These are phyloP conservation scores for Drechslerella dactyloides DNA, from an alignment of 2,329 filamentous ascomycete genomes.

Conservation along the genomic window DNA sequence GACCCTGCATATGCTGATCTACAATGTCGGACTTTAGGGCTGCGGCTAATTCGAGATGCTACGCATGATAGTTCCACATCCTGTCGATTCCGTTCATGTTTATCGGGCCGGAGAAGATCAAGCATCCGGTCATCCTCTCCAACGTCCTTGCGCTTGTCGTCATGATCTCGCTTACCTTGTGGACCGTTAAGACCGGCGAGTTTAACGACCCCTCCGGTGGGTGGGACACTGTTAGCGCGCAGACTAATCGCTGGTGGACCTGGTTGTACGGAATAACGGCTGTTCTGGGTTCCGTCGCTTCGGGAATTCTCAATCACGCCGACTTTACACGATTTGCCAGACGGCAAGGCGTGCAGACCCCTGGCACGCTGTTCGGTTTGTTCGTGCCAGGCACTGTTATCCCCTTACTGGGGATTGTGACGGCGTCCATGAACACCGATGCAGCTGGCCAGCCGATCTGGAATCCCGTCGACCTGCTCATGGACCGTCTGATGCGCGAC, in stretches of 20 bases:
- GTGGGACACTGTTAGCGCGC: constrained; percentile 43
- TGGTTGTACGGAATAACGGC: constrained; percentile 59
- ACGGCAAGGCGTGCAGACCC: constrained; percentile 59
- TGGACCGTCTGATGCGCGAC: constrained; percentile 57
- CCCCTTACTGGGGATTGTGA: constrained; percentile 53
- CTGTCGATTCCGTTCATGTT: constrained; percentile 45
- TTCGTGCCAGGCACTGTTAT: constrained; percentile 51
- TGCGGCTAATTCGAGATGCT: constrained; percentile 7
- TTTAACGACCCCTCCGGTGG: constrained; percentile 45
- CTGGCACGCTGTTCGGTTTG: constrained; percentile 59
- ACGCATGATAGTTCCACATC: constrained; percentile 26
- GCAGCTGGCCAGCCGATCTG: constrained; percentile 55
- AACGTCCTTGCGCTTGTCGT: constrained; percentile 40
- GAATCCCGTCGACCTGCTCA: constrained; percentile 60
- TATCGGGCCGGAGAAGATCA: constrained; percentile 48
- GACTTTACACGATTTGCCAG: constrained; percentile 61
- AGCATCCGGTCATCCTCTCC: constrained; percentile 45
- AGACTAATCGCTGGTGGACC: constrained; percentile 55
- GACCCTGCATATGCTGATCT: background rate
- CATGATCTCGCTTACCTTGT: constrained; percentile 45
- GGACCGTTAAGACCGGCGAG: constrained; percentile 46
- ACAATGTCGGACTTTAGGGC: background rate
- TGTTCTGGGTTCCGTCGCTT: constrained; percentile 60
- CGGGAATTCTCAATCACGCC: constrained; percentile 61
- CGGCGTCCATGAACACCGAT: constrained; percentile 57